Evolutionary conservation across 2,329 filamentous ascomycete species (phyloP).

Genomic region (Camptophora hylomeconis): DNA sequence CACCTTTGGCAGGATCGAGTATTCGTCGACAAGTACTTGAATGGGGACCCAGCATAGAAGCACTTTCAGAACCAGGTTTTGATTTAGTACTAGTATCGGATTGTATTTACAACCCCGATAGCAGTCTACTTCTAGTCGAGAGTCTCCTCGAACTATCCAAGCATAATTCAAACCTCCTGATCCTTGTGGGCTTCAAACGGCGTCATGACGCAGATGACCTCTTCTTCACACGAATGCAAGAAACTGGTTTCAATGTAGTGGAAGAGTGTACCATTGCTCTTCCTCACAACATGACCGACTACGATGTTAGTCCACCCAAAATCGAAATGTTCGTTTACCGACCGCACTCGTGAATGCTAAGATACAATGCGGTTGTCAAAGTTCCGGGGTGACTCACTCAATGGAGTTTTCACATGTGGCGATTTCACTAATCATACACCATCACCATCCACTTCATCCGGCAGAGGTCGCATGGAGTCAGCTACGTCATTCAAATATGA

Average conservation of each 20-base stretch:
- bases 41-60: constrained; percentile 40
- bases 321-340: constrained; percentile 23
- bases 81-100: constrained; percentile 55
- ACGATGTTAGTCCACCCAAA: constrained; percentile 23
- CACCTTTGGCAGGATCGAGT: constrained; percentile 28
- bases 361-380: no score
- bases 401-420: no score
- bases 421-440: no score
- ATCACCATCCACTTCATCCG: no score
- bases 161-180: constrained; percentile 35
- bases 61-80: constrained; percentile 26
- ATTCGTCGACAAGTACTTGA: constrained; percentile 43
- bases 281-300: constrained; percentile 20
- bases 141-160: constrained; percentile 39
- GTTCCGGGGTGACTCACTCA: no score
- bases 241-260: constrained; percentile 23
- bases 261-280: constrained; percentile 24
- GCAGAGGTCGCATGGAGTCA: no score
- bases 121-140: constrained; percentile 47
- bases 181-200: constrained; percentile 53
- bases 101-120: constrained; percentile 62
- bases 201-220: constrained; percentile 52
- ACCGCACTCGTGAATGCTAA: neutral
- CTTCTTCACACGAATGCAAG: constrained; percentile 50
- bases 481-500: no score